These are phyloP conservation scores for Paramyrothecium sp. DNA, from an alignment of 2,329 filamentous ascomycete genomes.

Conservation along the genomic window DNA sequence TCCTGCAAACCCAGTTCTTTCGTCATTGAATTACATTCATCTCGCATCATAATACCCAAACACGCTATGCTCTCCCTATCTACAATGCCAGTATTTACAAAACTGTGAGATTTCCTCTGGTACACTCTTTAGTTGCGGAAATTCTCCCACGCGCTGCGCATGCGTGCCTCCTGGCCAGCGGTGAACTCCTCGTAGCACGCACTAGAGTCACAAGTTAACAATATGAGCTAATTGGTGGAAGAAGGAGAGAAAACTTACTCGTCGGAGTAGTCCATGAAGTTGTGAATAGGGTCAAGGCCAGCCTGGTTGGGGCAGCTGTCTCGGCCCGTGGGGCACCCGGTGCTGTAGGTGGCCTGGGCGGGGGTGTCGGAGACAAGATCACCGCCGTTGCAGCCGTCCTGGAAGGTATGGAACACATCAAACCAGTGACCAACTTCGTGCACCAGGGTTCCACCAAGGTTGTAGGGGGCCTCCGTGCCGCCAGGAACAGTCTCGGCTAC, in stretches of 20 bases:
- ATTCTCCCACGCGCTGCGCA: neutral
- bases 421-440: conserved; percentile 42
- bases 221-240: neutral
- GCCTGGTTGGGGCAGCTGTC: conserved; percentile 30
- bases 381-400: conserved; percentile 31
- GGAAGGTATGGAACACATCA: conserved; percentile 40
- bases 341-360: conserved; percentile 25
- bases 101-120: too few relatives aligned
- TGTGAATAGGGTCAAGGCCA: conserved; percentile 32
- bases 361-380: conserved; percentile 41
- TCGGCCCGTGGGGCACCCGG: conserved; percentile 31
- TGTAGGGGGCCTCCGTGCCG: conserved; percentile 29
- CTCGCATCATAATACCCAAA: too few relatives aligned
- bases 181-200: conserved; percentile 1
- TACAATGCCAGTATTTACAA: too few relatives aligned
- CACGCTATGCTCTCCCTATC: too few relatives aligned
- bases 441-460: conserved; percentile 23
- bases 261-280: conserved; percentile 38
- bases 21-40: too few relatives aligned
- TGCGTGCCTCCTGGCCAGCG: neutral
- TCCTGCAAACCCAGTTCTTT: too few relatives aligned
- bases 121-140: neutral
- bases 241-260: conserved; percentile 31
- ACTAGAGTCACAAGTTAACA: neutral
- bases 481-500: conserved; percentile 35